Conservation (phyloP, 2,329 filamentous ascomycete genomes). For the Chaetothyriales sp. region DNA sequence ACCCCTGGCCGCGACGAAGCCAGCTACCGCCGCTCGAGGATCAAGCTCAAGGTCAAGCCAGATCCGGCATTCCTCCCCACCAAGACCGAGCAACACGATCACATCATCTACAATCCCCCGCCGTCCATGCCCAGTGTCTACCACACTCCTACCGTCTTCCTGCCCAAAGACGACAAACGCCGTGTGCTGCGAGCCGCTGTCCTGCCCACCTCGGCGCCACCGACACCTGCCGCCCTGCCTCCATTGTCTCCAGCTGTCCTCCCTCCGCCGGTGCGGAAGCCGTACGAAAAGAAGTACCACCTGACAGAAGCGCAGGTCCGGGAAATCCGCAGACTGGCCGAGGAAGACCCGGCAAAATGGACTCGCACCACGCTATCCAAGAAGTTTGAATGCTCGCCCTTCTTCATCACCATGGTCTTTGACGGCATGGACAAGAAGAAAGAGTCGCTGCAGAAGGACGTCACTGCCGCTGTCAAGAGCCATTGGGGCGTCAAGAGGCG, state of each 20-base stretch:
- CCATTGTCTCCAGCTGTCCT: slow-evolving; percentile 17
- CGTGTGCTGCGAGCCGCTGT: slow-evolving; percentile 26
- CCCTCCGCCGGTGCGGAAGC: slow-evolving; percentile 34
- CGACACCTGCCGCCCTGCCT: slow-evolving; percentile 14
- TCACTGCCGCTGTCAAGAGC: slow-evolving; percentile 41
- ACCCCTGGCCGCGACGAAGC: slow-evolving; percentile 32
- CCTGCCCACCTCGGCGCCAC: slow-evolving; percentile 7
- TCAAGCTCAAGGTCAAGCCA: slow-evolving; percentile 38
- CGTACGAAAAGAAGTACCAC: slow-evolving; percentile 48
- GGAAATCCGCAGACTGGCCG: slow-evolving; percentile 45
- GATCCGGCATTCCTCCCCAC: slow-evolving; percentile 36
- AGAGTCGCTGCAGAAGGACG: slow-evolving; percentile 33
- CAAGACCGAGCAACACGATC: slow-evolving; percentile 29
- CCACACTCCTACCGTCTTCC: slow-evolving; percentile 52
- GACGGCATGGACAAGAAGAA: slow-evolving; percentile 36
- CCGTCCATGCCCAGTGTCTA: slow-evolving; percentile 49
- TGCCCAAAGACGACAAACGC: slow-evolving; percentile 45
- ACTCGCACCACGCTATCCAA: slow-evolving; percentile 46
- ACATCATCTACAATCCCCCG: slow-evolving; percentile 54
- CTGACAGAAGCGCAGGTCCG: slow-evolving; percentile 42
- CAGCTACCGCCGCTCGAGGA: slow-evolving; percentile 37
- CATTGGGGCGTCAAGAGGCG: slow-evolving; percentile 48
- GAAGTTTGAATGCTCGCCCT: slow-evolving; percentile 48
- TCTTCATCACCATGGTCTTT: slow-evolving; percentile 49
- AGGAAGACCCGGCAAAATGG: slow-evolving; percentile 45